Evolutionary conservation across 495 filamentous ascomycete genomes (phyloP).

Genomic region (Hypoxylon rickii): DNA sequence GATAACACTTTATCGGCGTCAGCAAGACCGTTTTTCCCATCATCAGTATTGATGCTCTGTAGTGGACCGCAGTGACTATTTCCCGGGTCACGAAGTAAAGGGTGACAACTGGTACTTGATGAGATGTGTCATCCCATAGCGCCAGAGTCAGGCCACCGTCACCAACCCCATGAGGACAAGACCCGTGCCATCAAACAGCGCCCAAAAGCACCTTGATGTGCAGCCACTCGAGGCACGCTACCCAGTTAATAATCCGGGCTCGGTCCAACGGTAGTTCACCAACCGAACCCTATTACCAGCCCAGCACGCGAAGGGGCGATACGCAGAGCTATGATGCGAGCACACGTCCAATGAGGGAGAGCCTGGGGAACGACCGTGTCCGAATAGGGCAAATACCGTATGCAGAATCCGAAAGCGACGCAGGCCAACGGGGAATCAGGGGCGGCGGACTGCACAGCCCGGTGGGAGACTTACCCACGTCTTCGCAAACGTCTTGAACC

Average conservation of each 20-base stretch:
- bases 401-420: background rate
- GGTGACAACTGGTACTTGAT: too few species aligned
- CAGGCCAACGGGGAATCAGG: conserved; percentile 1
- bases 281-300: too few species aligned
- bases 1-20: conserved; percentile 10
- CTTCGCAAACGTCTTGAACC: conserved; percentile 65
- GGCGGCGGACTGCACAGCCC: background rate
- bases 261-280: too few species aligned
- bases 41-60: background rate
- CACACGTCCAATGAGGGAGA: conserved; percentile 6
- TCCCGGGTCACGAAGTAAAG: too few species aligned
- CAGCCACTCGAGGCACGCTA: too few species aligned
- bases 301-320: background rate
- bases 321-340: background rate
- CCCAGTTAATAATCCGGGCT: too few species aligned
- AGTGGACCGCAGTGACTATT: background rate
- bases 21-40: conserved; percentile 8
- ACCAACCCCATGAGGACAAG: too few species aligned
- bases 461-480: conserved; percentile 58
- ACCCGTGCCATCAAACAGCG: too few species aligned
- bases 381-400: conserved; percentile 18
- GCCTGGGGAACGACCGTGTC: conserved; percentile 2
- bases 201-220: too few species aligned
- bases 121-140: too few species aligned
- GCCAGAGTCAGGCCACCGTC: too few species aligned